phyloP scores from a whole-genome alignment of 2,329 filamentous ascomycete species.

The Cladosporium sp. region DNA sequence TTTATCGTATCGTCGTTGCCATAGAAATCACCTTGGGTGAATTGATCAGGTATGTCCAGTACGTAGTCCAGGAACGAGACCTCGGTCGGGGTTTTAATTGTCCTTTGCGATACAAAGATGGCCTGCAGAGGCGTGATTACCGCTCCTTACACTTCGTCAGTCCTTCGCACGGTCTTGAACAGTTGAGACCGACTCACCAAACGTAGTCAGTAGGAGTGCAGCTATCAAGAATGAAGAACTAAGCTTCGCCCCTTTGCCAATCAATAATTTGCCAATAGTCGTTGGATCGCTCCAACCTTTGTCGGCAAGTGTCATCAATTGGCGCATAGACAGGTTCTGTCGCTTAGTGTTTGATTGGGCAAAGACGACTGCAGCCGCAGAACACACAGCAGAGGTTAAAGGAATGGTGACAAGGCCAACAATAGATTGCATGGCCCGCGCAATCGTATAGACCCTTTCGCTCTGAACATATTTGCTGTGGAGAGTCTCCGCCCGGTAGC shows the following conservation, averaged over 20 bases:
- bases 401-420: slow-evolving; percentile 1
- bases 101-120: background rate
- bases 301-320: background rate
- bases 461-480: background rate
- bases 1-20: too few species aligned
- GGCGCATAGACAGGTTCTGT: background rate
- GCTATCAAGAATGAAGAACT: background rate
- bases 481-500: too few species aligned
- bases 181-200: background rate
- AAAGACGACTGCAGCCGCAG: background rate
- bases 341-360: background rate
- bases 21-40: background rate
- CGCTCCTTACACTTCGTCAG: background rate
- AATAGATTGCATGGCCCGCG: slow-evolving; percentile 1
- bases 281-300: background rate
- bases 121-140: background rate
- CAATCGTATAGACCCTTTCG: background rate
- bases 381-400: background rate
- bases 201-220: background rate
- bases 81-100: background rate
- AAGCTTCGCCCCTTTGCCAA: background rate
- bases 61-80: too few species aligned
- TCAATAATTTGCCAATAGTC: background rate
- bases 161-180: background rate
- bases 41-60: background rate